Base-by-base conservation (phyloP, 176 grass and related monocot species). In the Themeda triandra region DNA sequence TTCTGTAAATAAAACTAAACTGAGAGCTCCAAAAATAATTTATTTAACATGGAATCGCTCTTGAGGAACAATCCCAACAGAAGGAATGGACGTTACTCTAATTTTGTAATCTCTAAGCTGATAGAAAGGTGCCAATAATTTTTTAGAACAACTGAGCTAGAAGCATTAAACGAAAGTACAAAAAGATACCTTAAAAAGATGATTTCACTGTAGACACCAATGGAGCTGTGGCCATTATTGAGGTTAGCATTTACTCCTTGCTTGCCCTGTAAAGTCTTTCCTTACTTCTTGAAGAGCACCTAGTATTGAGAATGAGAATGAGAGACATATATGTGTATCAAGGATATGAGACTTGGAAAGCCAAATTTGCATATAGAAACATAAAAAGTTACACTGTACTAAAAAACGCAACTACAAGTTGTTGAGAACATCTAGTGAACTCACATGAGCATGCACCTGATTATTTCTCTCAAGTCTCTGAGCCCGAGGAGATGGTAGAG, bases 381-480 rank as follows among this genome's bases (percentile, higher is more conserved):
- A 65, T 42, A 79, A 46, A 45, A 44, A 1, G 44, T 46, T 27
- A 66, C 45, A 54, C 8, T 63, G n/a, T n/a, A 33, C 31, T 12
- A 37, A 72, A 31, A 10, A 1, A 10, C 1, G 45, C 25, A 30
- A 8, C 18, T 17, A 23, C 17, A 42, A 11, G 39, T 79, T 49
- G 27, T 42, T 67, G 40, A 49, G 63, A 49, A 32, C 18, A 66
- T 17, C 28, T n/a, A 31, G 28, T 21, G 12, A 66, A 63, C 29
- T 80, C 48, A 80, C 41, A 48, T 2, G 11, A 67, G 30, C 14
- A 80, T 33, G 63, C 27, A 33, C 78, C 63, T 67, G 19, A 23
- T 31, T 63, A 25, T 79, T 80, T 80, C 63, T 68, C 48, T 64
- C 17, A 53, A 51, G 63, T 29, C 78, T 76, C 48, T n/a, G 21